A percentile compares a stretch with the other conserved stretches of the same genome.
Conservation (phyloP, 345 rosid species). For the Lepidium sativum region DNA sequence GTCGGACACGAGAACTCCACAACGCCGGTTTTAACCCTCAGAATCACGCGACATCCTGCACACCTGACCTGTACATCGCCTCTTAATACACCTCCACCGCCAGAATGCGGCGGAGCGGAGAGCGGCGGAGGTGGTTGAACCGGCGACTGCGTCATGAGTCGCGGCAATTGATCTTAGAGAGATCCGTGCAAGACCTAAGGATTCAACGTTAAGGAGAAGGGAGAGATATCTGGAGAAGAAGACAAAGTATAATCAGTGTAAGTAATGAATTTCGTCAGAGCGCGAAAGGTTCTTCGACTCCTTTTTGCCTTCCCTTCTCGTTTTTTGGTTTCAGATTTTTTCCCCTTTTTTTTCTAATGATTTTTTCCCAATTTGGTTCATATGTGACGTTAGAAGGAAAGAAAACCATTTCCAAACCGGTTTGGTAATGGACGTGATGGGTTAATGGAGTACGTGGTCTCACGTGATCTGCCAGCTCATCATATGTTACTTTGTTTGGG, state of each 20-base stretch:
- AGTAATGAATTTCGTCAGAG: constrained; percentile 29
- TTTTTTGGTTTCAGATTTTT: constrained; percentile 25
- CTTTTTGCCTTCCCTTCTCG: constrained; percentile 13
- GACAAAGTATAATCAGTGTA: constrained; percentile 15
- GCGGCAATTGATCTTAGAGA: background rate
- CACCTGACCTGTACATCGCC: constrained; percentile 84
- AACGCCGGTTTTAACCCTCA: constrained; percentile 59
- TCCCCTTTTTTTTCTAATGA: background rate
- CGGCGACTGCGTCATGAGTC: constrained; percentile 63
- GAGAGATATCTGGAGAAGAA: background rate
- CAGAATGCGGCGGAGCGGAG: constrained; percentile 33
- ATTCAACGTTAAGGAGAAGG: constrained; percentile 1
- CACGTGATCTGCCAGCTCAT: constrained; percentile 23
- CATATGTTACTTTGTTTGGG: background rate
- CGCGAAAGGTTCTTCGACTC: constrained; percentile 30
- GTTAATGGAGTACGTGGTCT: constrained; percentile 7
- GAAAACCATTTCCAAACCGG: constrained; percentile 15
- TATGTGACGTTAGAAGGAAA: background rate
- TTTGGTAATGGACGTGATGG: too few species aligned
- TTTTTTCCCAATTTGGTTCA: background rate
- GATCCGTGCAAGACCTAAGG: background rate
- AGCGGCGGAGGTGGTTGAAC: constrained; percentile 42
- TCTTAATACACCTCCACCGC: constrained; percentile 20
- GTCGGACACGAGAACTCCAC: constrained; percentile 79
- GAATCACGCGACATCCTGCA: constrained; percentile 85